phyloP scores from a whole-genome alignment of 192 early-diverging fungal genomes.

The Backusella australiensis region DNA sequence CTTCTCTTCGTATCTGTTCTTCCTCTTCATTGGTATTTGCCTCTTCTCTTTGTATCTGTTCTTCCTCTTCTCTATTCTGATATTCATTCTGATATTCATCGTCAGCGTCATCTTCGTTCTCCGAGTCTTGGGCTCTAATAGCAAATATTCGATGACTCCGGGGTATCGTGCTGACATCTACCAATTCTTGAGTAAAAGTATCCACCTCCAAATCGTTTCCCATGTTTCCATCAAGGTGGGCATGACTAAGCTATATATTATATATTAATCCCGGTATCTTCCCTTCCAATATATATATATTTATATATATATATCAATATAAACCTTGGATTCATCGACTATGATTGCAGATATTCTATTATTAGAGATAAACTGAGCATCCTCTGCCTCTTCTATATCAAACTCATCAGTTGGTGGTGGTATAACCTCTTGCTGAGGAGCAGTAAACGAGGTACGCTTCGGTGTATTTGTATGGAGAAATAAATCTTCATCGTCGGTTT shows the following conservation, averaged over 20 bases:
- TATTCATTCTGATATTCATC: background rate
- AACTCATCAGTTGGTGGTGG: background rate
- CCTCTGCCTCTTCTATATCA: background rate
- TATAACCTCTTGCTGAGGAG: background rate
- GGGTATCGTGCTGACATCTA: constrained; percentile 3
- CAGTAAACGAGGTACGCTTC: background rate
- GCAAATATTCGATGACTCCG: background rate
- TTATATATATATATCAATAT: background rate
- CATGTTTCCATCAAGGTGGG: background rate
- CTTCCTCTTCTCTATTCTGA: background rate
- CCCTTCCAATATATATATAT: background rate
- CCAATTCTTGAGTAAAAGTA: background rate
- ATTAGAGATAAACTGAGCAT: constrained; percentile 8
- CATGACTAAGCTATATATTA: background rate
- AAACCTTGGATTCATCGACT: constrained; percentile 1
- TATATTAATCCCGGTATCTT: background rate
- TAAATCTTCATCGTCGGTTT: background rate
- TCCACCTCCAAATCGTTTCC: background rate
- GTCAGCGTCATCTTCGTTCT: background rate
- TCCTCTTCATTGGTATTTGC: background rate
- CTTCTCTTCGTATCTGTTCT: background rate
- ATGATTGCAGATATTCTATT: constrained; percentile 13
- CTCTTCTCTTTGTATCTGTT: background rate
- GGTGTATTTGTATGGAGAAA: constrained; percentile 3
- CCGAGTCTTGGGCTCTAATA: background rate